A percentile compares a stretch with the other conserved stretches of the same genome.
phyloP scores from a whole-genome alignment of 2,329 filamentous ascomycete species.

The Aspergillus japonicus region DNA sequence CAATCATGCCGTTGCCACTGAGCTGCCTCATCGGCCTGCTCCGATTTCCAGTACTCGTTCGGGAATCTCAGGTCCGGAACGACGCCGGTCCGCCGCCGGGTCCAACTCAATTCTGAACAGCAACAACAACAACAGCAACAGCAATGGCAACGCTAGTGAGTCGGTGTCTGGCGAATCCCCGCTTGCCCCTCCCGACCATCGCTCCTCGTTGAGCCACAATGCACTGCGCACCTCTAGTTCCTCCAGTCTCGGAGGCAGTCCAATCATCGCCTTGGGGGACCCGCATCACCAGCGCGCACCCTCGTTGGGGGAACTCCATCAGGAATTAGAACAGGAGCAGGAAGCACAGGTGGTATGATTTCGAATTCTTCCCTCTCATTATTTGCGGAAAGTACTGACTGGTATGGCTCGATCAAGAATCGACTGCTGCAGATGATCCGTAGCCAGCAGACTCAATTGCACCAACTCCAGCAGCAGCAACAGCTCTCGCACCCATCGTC shows the following conservation, averaged over 20 bases:
- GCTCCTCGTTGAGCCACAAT: constrained; percentile 39
- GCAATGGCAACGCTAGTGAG: constrained; percentile 14
- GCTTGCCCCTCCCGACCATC: constrained; percentile 37
- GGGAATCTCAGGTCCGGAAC: constrained; percentile 41
- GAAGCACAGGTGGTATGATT: constrained; percentile 50
- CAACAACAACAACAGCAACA: constrained; percentile 7
- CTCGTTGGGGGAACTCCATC: constrained; percentile 51
- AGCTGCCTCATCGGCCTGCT: constrained; percentile 51
- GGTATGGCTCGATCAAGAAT: constrained; percentile 35
- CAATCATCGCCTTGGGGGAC: constrained; percentile 45
- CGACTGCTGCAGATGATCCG: constrained; percentile 52
- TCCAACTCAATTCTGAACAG: constrained; percentile 43
- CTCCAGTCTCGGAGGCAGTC: constrained; percentile 43
- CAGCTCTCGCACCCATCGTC: constrained; percentile 14
- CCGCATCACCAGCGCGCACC: constrained; percentile 50
- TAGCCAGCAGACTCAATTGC: constrained; percentile 47
- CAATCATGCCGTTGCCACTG: constrained; percentile 75
- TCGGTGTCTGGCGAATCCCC: constrained; percentile 35
- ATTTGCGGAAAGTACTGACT: constrained; percentile 3
- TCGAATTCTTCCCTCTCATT: background rate
- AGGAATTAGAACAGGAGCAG: constrained; percentile 53
- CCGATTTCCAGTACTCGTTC: constrained; percentile 30
- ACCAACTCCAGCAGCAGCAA: constrained; percentile 38
- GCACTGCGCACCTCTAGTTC: constrained; percentile 44
- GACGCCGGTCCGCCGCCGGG: constrained; percentile 43